These are phyloP conservation scores for Penicillium argentinense DNA, from an alignment of 495 filamentous ascomycete genomes.

Conservation along the genomic window DNA sequence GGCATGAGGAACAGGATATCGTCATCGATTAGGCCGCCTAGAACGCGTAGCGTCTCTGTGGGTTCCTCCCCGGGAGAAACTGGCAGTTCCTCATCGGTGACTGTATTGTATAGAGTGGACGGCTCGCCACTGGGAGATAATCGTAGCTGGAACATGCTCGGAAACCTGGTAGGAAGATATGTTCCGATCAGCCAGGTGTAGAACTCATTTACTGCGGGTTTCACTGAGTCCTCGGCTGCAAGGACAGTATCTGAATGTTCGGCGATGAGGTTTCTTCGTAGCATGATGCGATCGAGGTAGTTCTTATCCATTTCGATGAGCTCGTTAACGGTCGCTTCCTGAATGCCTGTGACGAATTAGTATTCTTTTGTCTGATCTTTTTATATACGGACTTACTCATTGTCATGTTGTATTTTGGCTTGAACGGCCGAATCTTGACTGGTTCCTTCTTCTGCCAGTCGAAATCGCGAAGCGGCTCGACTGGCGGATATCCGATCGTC, in stretches of 20 bases:
- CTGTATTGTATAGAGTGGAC: background rate
- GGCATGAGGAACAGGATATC: constrained; percentile 71
- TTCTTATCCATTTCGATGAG: constrained; percentile 65
- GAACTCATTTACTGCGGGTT: constrained; percentile 59
- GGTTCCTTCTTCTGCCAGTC: constrained; percentile 56
- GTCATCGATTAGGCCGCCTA: constrained; percentile 64
- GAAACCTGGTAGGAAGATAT: constrained; percentile 65
- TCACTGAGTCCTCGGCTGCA: constrained; percentile 25
- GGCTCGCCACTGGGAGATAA: background rate
- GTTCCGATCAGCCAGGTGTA: constrained; percentile 60
- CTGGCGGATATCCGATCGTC: constrained; percentile 24
- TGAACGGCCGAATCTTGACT: constrained; percentile 62
- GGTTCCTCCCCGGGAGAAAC: constrained; percentile 2
- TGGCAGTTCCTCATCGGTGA: constrained; percentile 9
- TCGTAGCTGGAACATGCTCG: constrained; percentile 54
- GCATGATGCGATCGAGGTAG: constrained; percentile 54
- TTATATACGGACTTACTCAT: constrained; percentile 54
- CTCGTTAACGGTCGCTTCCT: constrained; percentile 45
- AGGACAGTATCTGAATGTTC: constrained; percentile 38
- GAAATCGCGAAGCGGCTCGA: constrained; percentile 55
- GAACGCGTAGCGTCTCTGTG: constrained; percentile 36
- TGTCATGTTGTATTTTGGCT: constrained; percentile 65
- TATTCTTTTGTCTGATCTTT: no score
- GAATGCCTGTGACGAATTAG: constrained; percentile 8
- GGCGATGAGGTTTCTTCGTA: constrained; percentile 49